phyloP scores from a whole-genome alignment of 2,329 filamentous ascomycete genomes.

The Curvularia spicifera region DNA sequence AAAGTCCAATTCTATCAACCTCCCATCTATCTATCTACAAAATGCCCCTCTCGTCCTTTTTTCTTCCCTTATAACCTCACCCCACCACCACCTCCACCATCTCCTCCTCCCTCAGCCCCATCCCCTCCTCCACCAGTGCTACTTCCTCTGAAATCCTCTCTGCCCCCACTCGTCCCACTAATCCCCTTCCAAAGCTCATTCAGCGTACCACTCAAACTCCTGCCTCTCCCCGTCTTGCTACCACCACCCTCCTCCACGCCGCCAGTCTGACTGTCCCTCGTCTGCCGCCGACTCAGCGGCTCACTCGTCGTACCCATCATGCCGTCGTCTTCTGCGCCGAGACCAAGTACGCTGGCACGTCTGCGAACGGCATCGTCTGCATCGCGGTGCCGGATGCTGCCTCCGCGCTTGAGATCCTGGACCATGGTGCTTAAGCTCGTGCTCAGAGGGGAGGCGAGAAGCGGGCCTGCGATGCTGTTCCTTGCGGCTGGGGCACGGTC shows the following conservation, averaged over 20 bases:
- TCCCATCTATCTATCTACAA: too few species aligned
- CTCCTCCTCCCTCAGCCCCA: neutral
- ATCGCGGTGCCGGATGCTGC: constrained; percentile 31
- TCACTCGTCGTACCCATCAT: constrained; percentile 17
- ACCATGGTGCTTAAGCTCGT: constrained; percentile 68
- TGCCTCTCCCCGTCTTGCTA: constrained; percentile 12
- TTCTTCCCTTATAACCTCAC: too few species aligned
- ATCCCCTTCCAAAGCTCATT: constrained; percentile 41
- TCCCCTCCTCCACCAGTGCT: neutral
- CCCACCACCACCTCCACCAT: too few species aligned
- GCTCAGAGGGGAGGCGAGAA: constrained; percentile 67
- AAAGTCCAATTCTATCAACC: too few species aligned
- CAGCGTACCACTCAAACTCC: constrained; percentile 43
- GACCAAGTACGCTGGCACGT: constrained; percentile 3
- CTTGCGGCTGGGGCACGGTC: constrained; percentile 46
- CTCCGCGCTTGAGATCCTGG: constrained; percentile 67
- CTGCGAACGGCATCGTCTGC: neutral
- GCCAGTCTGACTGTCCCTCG: constrained; percentile 13
- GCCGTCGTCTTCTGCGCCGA: constrained; percentile 22
- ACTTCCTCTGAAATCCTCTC: too few species aligned
- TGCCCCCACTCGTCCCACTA: constrained; percentile 16
- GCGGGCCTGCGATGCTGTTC: constrained; percentile 60
- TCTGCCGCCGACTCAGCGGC: constrained; percentile 33
- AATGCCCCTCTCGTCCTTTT: too few species aligned
- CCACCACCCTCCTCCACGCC: neutral